Percentiles rank a stretch among this genome's conserved stretches.
Evolutionary conservation across 495 filamentous ascomycete species (phyloP).

Genomic region (Aspergillus mulundensis): DNA sequence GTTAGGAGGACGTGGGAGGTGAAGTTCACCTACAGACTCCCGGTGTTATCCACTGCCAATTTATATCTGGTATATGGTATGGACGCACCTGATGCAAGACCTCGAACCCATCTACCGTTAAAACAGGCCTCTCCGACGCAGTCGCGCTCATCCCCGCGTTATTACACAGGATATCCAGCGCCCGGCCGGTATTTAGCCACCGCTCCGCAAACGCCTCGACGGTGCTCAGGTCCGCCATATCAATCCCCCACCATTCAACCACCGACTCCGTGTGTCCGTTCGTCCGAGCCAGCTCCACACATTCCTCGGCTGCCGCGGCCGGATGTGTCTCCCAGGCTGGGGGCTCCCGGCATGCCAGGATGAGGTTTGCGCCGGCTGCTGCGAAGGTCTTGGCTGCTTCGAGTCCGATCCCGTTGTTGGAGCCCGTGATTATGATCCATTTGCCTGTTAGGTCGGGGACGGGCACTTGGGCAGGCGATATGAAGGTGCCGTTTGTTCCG

Average conservation of each 20-base stretch:
- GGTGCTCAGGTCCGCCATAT: constrained; percentile 44
- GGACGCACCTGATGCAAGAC: constrained; percentile 15
- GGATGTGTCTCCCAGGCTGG: constrained; percentile 23
- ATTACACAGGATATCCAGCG: constrained; percentile 26
- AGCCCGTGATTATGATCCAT: constrained; percentile 33
- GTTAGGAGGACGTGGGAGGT: constrained; percentile 24
- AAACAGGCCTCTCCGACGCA: neutral
- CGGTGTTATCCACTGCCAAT: too few relatives aligned
- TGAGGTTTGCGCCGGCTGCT: constrained; percentile 24
- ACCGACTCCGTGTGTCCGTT: constrained; percentile 21
- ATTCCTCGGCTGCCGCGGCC: constrained; percentile 15
- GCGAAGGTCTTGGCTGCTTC: constrained; percentile 28
- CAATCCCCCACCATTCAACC: constrained; percentile 48
- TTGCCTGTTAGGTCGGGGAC: constrained; percentile 19
- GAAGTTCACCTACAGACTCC: constrained; percentile 13
- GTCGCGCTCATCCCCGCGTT: constrained; percentile 20
- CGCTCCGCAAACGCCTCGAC: constrained; percentile 39
- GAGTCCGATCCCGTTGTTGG: constrained; percentile 32
- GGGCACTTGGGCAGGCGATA: neutral
- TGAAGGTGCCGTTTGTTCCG: neutral
- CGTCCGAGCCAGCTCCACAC: constrained; percentile 10
- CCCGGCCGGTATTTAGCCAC: constrained; percentile 11
- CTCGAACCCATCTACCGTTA: constrained; percentile 26
- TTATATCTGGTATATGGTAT: too few relatives aligned
- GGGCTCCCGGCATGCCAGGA: constrained; percentile 28